These are phyloP conservation scores for Colletotrichum kahawae DNA, from an alignment of 2,329 filamentous ascomycete genomes.

Conservation along the genomic window DNA sequence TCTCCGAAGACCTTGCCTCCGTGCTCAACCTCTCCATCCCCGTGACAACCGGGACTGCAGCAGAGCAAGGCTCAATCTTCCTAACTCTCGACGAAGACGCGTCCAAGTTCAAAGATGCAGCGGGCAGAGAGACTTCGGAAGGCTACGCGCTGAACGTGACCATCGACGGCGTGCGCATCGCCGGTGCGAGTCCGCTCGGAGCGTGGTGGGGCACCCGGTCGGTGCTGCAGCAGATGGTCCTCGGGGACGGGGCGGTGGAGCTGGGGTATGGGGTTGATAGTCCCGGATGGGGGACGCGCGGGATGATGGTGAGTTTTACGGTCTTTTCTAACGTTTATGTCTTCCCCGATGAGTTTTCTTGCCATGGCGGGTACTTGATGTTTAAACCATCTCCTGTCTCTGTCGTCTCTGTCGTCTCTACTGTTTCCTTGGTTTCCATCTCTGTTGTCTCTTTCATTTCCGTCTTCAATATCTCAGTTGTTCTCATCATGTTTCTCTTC, in stretches of 20 bases:
- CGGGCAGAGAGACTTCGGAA: constrained; percentile 51
- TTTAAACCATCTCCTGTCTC: too few species aligned
- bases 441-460: background rate
- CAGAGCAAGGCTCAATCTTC: constrained; percentile 41
- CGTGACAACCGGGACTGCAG: constrained; percentile 27
- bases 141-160: constrained; percentile 51
- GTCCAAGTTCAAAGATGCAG: constrained; percentile 46
- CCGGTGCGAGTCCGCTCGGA: constrained; percentile 58
- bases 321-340: rapidly evolving
- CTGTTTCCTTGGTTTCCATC: rapidly evolving
- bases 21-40: constrained; percentile 33
- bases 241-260: constrained; percentile 42
- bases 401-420: background rate
- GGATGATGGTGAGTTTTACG: constrained; percentile 38
- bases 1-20: constrained; percentile 39
- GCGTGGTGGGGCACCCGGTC: constrained; percentile 64
- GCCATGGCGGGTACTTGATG: rapidly evolving
- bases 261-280: constrained; percentile 50
- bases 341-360: too few species aligned
- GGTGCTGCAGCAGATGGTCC: constrained; percentile 54
- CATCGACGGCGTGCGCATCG: constrained; percentile 46
- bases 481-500: too few species aligned
- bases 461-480: too few species aligned
- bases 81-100: constrained; percentile 47
- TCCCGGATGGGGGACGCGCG: constrained; percentile 55